Percentiles rank a stretch among this genome's conserved stretches.
These are phyloP conservation scores for Xylariaceae sp. DNA, from an alignment of 2,329 filamentous ascomycete species.

Conservation along the genomic window DNA sequence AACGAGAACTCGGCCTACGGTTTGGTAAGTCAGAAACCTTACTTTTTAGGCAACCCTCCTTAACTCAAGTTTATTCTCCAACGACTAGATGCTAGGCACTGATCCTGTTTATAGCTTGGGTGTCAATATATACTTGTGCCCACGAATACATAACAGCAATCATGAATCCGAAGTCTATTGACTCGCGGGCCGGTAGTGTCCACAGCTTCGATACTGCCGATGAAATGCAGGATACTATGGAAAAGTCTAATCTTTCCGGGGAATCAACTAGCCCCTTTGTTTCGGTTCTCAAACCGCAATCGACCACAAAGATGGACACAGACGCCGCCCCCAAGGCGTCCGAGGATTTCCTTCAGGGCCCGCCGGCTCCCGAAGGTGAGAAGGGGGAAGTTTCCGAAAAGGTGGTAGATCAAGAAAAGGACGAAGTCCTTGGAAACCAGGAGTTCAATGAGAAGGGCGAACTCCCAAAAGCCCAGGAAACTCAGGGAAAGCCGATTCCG, in stretches of 20 bases:
- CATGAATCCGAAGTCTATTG: constrained; percentile 1
- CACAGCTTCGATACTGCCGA: background rate
- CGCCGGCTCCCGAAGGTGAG: no score
- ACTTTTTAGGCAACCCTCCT: background rate
- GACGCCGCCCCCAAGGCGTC: background rate
- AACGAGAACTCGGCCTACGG: background rate
- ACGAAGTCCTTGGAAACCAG: no score
- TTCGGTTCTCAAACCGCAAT: background rate
- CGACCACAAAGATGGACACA: background rate
- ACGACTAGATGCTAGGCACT: background rate
- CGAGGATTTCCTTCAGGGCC: background rate
- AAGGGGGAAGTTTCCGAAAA: no score
- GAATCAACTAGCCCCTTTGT: background rate
- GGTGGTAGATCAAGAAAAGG: no score
- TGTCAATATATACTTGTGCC: background rate
- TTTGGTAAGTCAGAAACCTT: background rate
- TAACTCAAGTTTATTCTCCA: background rate
- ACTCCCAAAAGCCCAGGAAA: no score
- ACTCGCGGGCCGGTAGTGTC: no score
- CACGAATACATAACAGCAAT: background rate
- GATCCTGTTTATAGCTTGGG: background rate
- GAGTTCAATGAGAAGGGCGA: no score
- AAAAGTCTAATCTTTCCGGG: background rate
- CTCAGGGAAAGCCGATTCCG: background rate
- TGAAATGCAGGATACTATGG: background rate